Conservation (phyloP, 805 yeast genomes). For the Lachancea meyersii region DNA sequence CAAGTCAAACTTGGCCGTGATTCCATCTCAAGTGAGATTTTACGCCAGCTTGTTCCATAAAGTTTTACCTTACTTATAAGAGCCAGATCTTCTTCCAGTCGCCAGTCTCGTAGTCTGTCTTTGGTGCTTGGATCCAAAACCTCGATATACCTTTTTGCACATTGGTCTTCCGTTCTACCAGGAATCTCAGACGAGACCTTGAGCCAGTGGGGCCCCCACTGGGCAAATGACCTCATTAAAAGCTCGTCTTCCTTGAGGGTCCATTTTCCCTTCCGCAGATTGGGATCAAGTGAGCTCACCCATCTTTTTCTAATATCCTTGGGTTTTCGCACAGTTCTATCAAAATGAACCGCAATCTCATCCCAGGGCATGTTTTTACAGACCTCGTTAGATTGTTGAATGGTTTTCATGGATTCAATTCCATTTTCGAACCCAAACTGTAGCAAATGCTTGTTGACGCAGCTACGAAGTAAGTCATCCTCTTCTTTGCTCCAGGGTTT, state of each 20-base stretch:
- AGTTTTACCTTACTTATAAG: slow-evolving; percentile 60
- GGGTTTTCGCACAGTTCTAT: slow-evolving; percentile 50
- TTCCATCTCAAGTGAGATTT: slow-evolving; percentile 61
- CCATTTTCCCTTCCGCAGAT: slow-evolving; percentile 80
- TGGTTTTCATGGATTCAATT: slow-evolving; percentile 25
- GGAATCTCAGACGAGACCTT: slow-evolving; percentile 68
- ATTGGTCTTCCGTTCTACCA: slow-evolving; percentile 91
- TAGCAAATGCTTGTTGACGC: slow-evolving; percentile 36
- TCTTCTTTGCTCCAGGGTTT: slow-evolving; percentile 75
- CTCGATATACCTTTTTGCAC: slow-evolving; percentile 85
- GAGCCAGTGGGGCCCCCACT: slow-evolving; percentile 80
- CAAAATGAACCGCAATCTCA: slow-evolving; percentile 41
- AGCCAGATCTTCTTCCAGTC: slow-evolving; percentile 63
- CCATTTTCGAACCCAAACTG: slow-evolving; percentile 34
- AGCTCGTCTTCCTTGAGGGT: slow-evolving; percentile 69
- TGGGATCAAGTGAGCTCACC: slow-evolving; percentile 81
- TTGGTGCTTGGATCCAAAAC: slow-evolving; percentile 77
- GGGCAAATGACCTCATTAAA: slow-evolving; percentile 55
- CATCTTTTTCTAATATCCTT: slow-evolving; percentile 86
- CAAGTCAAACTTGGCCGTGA: slow-evolving; percentile 86
- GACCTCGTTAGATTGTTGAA: slow-evolving; percentile 26
- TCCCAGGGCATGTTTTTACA: slow-evolving; percentile 55
- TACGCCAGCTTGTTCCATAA: slow-evolving; percentile 86
- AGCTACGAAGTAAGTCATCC: slow-evolving; percentile 47
- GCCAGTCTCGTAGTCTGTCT: slow-evolving; percentile 76